Percentiles rank a stretch among this genome's conserved stretches.
phyloP scores from a whole-genome alignment of 2,329 filamentous ascomycete genomes.

The Albophoma yamanashiensis region DNA sequence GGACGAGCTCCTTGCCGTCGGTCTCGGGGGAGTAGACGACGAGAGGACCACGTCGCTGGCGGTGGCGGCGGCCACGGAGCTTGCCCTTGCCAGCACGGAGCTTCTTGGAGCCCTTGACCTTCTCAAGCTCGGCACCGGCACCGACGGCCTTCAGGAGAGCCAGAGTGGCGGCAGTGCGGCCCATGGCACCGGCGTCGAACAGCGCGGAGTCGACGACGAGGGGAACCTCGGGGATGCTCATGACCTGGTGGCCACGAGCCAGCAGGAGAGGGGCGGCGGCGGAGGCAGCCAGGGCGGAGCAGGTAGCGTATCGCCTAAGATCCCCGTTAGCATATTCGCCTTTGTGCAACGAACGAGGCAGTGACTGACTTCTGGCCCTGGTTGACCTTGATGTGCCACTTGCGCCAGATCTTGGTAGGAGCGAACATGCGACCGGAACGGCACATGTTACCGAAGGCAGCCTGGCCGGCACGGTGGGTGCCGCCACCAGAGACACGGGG shows the following conservation, averaged over 20 bases:
- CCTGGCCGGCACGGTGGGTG: constrained; percentile 99
- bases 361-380: constrained; percentile 80
- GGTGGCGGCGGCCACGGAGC: constrained; percentile 90
- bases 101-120: constrained; percentile 96
- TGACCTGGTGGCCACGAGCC: constrained; percentile 94
- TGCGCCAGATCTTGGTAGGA: constrained; percentile 99
- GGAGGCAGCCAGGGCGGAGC: constrained; percentile 93
- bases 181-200: constrained; percentile 68
- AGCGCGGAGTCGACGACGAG: constrained; percentile 88
- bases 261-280: constrained; percentile 90
- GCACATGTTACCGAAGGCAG: constrained; percentile 99
- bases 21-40: constrained; percentile 94
- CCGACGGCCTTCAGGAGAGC: constrained; percentile 84
- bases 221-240: constrained; percentile 86
- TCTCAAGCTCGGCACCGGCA: constrained; percentile 81
- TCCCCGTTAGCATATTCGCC: constrained; percentile 11
- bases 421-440: constrained; percentile 99
- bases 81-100: constrained; percentile 98
- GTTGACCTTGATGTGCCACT: constrained; percentile 99
- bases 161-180: constrained; percentile 83
- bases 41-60: constrained; percentile 94
- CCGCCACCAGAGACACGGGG: constrained; percentile 99
- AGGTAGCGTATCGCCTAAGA: constrained; percentile 84
- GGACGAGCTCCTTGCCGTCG: constrained; percentile 89
- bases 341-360: not conserved